Conservation (phyloP, 1,284 basidiomycete genomes). For the Naganishia albida region DNA sequence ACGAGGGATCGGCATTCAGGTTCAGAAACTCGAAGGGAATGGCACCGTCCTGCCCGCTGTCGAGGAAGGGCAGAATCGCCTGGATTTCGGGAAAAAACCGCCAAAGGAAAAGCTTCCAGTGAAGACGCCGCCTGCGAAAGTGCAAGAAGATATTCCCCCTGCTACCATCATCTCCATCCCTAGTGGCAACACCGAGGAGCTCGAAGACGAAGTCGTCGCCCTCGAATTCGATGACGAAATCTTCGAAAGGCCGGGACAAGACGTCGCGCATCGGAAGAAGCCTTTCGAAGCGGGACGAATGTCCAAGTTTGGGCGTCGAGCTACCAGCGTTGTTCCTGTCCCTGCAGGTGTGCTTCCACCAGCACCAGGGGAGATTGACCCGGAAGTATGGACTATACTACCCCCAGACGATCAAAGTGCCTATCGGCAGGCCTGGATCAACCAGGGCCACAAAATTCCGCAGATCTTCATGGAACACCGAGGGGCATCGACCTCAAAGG, state of each 20-base stretch:
- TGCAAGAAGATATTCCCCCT: slow-evolving; percentile 3
- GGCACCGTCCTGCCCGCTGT: slow-evolving; percentile 2
- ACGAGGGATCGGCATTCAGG: slow-evolving; percentile 88
- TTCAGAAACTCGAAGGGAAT: slow-evolving; percentile 77
- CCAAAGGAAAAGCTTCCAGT: slow-evolving; percentile 23
- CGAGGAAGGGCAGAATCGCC: not conserved
- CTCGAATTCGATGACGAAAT: slow-evolving; percentile 3
- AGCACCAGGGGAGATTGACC: slow-evolving; percentile 29
- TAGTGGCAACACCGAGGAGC: slow-evolving; percentile 1
- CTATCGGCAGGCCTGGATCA: slow-evolving; percentile 29
- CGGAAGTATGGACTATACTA: slow-evolving; percentile 26
- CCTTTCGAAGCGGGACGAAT: not conserved
- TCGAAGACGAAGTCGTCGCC: slow-evolving; percentile 3
- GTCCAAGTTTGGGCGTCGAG: slow-evolving; percentile 26
- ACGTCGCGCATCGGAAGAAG: not conserved
- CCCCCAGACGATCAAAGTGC: slow-evolving; percentile 19
- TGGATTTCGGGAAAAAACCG: not conserved
- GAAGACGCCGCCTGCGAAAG: slow-evolving; percentile 23
- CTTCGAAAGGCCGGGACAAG: not conserved
- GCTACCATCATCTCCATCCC: slow-evolving; percentile 23
- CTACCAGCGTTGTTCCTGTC: not conserved
- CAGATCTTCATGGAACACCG: slow-evolving; percentile 12
- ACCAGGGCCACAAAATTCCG: slow-evolving; percentile 15
- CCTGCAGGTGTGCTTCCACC: slow-evolving; percentile 16
- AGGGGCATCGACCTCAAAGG: not conserved